Evolutionary conservation across 352 stramenopile genomes (phyloP).

Genomic region (Phytopythium ostracodes): DNA sequence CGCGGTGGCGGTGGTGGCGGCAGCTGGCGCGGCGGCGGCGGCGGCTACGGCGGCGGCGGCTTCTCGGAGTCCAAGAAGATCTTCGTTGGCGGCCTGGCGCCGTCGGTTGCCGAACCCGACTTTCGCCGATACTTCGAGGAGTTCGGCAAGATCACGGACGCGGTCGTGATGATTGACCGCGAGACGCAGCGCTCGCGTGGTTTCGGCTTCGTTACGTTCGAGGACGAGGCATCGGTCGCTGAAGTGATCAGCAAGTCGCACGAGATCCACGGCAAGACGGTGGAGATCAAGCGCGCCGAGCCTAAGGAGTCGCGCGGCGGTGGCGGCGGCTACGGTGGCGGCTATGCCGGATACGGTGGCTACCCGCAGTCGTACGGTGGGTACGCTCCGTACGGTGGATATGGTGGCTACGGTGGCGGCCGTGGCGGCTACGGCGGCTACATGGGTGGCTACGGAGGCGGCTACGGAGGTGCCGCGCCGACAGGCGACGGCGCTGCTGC

Average conservation of each 20-base stretch:
- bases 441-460: conserved; percentile 22
- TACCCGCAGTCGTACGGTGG: conserved; percentile 28
- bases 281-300: conserved; percentile 88
- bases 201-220: conserved; percentile 93
- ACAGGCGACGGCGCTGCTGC: conserved; percentile 31
- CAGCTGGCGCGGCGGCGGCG: conserved; percentile 2
- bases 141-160: conserved; percentile 88
- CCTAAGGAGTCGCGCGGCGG: conserved; percentile 62
- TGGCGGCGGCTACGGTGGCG: conserved; percentile 24
- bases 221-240: conserved; percentile 84
- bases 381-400: conserved; percentile 25
- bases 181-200: conserved; percentile 88
- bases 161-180: conserved; percentile 92
- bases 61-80: conserved; percentile 89
- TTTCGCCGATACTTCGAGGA: conserved; percentile 91
- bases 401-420: conserved; percentile 44
- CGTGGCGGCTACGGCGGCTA: conserved; percentile 23
- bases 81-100: conserved; percentile 89
- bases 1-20: conserved; percentile 21
- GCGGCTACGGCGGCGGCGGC: conserved; percentile 14
- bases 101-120: conserved; percentile 85
- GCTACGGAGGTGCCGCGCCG: conserved; percentile 24
- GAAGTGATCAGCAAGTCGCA: conserved; percentile 88
- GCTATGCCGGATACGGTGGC: conserved; percentile 28
- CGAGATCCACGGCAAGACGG: conserved; percentile 88